A percentile compares a stretch with the other conserved stretches of the same genome.
These are phyloP conservation scores for Yamadazyma ubonensis DNA, from an alignment of 805 yeast genomes.

Conservation along the genomic window DNA sequence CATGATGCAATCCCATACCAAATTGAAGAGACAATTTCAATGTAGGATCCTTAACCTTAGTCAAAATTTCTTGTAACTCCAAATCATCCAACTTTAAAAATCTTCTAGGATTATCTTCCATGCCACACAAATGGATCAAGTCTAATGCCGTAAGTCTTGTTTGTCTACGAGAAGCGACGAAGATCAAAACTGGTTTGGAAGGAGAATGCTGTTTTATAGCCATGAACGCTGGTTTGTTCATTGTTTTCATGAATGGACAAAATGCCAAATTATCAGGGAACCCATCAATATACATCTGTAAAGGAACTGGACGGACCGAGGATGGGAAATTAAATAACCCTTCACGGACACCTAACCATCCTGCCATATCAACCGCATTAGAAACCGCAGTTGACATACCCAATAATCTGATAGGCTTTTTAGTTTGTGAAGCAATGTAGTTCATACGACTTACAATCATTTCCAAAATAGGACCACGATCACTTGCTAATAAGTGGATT, in stretches of 20 bases:
- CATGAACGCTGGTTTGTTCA: constrained; percentile 88
- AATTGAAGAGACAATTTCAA: constrained; percentile 69
- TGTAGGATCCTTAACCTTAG: constrained; percentile 77
- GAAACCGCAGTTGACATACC: constrained; percentile 88
- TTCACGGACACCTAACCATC: constrained; percentile 73
- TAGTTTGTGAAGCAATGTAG: constrained; percentile 60
- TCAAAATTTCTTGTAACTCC: constrained; percentile 53
- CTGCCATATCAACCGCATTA: constrained; percentile 82
- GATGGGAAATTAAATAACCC: constrained; percentile 80
- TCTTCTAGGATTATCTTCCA: constrained; percentile 72
- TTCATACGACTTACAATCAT: constrained; percentile 90
- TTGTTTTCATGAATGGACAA: constrained; percentile 81
- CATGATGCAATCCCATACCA: constrained; percentile 82
- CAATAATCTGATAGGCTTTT: constrained; percentile 59
- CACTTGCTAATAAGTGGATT: constrained; percentile 79
- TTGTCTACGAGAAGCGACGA: constrained; percentile 82
- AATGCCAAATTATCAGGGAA: constrained; percentile 79
- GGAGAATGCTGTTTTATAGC: constrained; percentile 93
- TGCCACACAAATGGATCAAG: constrained; percentile 73
- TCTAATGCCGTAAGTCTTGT: constrained; percentile 79
- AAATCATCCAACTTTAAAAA: constrained; percentile 64
- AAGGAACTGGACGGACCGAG: constrained; percentile 81
- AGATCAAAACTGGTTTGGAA: constrained; percentile 75
- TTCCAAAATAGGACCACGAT: constrained; percentile 82
- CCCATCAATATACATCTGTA: constrained; percentile 85